Evolutionary conservation across 2,329 filamentous ascomycete species (phyloP).

Genomic region (Clonostachys solani): DNA sequence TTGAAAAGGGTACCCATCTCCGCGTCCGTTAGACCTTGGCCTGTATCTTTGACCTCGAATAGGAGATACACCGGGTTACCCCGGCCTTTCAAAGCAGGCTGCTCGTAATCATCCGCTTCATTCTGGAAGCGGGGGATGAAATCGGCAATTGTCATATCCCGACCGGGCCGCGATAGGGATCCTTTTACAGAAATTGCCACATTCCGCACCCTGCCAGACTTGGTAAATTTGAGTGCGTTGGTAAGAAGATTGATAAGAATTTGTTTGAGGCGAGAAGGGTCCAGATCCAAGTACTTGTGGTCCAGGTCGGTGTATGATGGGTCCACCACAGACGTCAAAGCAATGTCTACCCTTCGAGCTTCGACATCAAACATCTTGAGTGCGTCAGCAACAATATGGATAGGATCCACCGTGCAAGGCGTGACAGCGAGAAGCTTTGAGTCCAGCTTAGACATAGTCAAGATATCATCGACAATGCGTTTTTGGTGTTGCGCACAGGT

Average conservation of each 20-base stretch:
- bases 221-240: conserved; percentile 81
- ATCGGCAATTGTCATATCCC: conserved; percentile 43
- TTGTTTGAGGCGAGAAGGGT: conserved; percentile 72
- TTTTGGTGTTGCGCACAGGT: conserved; percentile 79
- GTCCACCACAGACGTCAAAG: conserved; percentile 60
- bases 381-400: conserved; percentile 61
- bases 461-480: conserved; percentile 70
- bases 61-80: conserved; percentile 58
- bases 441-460: conserved; percentile 73
- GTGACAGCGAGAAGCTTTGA: conserved; percentile 70
- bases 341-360: conserved; percentile 63
- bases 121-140: conserved; percentile 57
- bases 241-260: conserved; percentile 77
- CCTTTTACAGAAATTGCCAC: conserved; percentile 44
- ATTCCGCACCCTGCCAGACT: conserved; percentile 52
- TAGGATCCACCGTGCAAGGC: conserved; percentile 63
- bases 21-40: conserved; percentile 65
- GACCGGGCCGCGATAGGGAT: conserved; percentile 28
- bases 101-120: conserved; percentile 30
- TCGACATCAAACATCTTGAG: conserved; percentile 79
- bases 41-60: conserved; percentile 74
- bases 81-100: conserved; percentile 19
- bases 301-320: conserved; percentile 52
- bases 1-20: conserved; percentile 75
- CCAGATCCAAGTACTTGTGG: conserved; percentile 64